Percentiles rank a stretch among this genome's conserved stretches.
These are phyloP conservation scores for Geotrichum macrosporum DNA, from an alignment of 1,139 yeast species.

Conservation along the genomic window DNA sequence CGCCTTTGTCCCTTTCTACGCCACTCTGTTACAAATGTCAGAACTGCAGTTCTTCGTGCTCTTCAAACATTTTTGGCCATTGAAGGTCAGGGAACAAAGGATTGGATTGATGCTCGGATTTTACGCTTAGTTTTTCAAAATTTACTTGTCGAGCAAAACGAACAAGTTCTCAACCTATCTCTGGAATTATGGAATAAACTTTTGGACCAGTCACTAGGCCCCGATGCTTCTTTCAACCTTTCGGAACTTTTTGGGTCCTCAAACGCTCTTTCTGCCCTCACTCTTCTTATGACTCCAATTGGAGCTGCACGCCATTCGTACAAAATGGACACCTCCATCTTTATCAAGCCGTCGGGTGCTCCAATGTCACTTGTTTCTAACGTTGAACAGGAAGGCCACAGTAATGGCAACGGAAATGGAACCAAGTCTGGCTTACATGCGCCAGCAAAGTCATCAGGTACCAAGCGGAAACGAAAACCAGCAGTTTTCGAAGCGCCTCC, in stretches of 20 bases:
- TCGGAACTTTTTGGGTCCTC: constrained; percentile 14
- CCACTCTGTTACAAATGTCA: constrained; percentile 87
- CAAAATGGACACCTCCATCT: constrained; percentile 68
- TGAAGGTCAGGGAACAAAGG: constrained; percentile 54
- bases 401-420: constrained; percentile 31
- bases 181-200: constrained; percentile 57
- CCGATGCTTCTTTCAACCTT: constrained; percentile 20
- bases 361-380: constrained; percentile 35
- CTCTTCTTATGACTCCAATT: constrained; percentile 83
- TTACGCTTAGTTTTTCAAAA: constrained; percentile 81
- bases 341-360: constrained; percentile 78
- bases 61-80: constrained; percentile 69
- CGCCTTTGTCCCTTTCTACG: constrained; percentile 87
- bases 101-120: constrained; percentile 74
- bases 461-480: constrained; percentile 24
- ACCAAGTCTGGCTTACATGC: constrained; percentile 22
- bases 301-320: constrained; percentile 89
- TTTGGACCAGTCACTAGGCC: constrained; percentile 34
- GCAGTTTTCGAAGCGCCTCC: constrained; percentile 20
- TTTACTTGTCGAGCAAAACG: constrained; percentile 80
- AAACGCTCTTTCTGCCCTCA: constrained; percentile 41
- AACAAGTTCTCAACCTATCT: constrained; percentile 63
- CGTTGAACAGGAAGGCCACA: constrained; percentile 10
- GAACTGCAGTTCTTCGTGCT: constrained; percentile 83
- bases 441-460: constrained; percentile 18